These are phyloP conservation scores for Adansonia madagascariensis DNA, from an alignment of 441 rosid species.

Conservation along the genomic window DNA sequence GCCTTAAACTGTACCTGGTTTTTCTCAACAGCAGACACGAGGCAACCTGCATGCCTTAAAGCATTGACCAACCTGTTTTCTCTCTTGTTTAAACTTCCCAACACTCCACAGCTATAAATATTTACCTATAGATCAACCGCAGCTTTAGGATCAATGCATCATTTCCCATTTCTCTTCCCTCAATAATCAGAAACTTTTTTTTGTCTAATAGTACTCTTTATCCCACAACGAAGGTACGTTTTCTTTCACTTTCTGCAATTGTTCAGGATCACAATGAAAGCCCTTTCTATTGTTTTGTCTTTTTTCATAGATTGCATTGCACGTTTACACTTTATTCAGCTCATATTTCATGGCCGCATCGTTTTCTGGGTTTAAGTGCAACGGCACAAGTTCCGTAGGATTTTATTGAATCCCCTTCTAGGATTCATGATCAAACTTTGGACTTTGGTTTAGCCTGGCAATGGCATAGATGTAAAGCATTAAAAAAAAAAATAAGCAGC, in stretches of 20 bases:
- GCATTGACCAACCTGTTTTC: slow-evolving; percentile 16
- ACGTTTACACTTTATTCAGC: slow-evolving; percentile 1
- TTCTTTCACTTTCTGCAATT: slow-evolving; percentile 11
- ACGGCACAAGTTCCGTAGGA: not conserved
- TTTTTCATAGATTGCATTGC: not conserved
- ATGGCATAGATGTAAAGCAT: slow-evolving; percentile 4
- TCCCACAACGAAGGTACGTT: slow-evolving; percentile 39
- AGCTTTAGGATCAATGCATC: slow-evolving; percentile 24
- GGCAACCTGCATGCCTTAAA: not conserved
- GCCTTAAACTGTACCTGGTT: slow-evolving; percentile 17
- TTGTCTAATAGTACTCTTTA: not conserved
- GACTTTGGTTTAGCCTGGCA: slow-evolving; percentile 1
- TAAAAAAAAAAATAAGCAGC: not conserved
- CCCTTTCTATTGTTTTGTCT: not conserved
- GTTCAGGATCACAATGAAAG: not conserved
- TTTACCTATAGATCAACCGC: slow-evolving; percentile 5
- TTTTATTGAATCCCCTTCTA: not conserved
- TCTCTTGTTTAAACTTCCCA: slow-evolving; percentile 7
- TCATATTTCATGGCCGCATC: slow-evolving; percentile 14
- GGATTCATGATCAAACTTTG: not conserved
- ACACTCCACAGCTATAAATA: slow-evolving; percentile 1
- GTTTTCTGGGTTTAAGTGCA: slow-evolving; percentile 28
- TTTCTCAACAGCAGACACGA: slow-evolving; percentile 10
- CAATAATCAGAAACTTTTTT: not conserved
- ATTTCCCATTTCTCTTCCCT: not conserved